Evolutionary conservation across 139 green algal species (phyloP).

Genomic region (Chlorella ohadii): DNA sequence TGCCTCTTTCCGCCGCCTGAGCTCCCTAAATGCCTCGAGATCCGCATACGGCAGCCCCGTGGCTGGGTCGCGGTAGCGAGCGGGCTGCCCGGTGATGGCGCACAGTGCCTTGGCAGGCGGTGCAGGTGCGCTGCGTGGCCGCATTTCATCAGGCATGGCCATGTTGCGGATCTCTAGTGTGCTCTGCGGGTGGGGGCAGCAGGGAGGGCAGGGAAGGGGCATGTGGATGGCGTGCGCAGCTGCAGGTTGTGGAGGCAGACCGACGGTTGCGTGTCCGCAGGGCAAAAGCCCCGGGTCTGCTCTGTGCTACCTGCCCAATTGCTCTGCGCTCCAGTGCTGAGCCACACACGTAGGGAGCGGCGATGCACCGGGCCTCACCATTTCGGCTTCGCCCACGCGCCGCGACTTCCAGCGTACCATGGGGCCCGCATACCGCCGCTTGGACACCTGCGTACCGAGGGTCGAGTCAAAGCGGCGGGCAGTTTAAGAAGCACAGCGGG

Average conservation of each 20-base stretch:
- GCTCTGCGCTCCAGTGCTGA: no score
- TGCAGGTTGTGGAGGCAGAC: no score
- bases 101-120: conserved; percentile 23
- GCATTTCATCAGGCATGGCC: conserved; percentile 48
- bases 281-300: no score
- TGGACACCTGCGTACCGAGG: not conserved
- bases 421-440: conserved; percentile 61
- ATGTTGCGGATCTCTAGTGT: conserved; percentile 64
- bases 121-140: conserved; percentile 29
- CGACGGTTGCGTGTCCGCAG: no score
- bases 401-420: conserved; percentile 61
- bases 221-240: no score
- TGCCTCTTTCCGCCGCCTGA: conserved; percentile 17
- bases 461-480: no score
- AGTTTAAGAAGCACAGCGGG: no score
- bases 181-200: conserved; percentile 37
- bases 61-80: conserved; percentile 60
- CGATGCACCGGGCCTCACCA: no score
- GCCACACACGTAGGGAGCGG: no score
- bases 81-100: conserved; percentile 48
- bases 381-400: not conserved
- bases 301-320: no score
- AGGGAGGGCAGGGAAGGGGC: no score
- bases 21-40: conserved; percentile 50
- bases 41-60: conserved; percentile 57